Evolutionary conservation across 2,329 filamentous ascomycete species (phyloP).

Genomic region (Scedosporium boydii): DNA sequence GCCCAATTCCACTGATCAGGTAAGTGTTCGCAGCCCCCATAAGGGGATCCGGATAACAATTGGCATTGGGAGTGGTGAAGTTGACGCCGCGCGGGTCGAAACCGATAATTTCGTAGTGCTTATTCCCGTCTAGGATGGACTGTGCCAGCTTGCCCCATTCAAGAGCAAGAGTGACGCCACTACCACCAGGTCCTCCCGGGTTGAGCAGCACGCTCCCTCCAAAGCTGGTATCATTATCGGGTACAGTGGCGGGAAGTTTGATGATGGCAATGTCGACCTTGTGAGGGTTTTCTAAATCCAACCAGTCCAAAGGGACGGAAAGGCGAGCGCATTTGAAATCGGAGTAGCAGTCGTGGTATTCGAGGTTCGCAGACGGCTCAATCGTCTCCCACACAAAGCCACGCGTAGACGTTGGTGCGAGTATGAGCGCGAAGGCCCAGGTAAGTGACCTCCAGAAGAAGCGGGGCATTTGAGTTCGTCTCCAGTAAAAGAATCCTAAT

Average conservation of each 20-base stretch:
- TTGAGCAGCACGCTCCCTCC: conserved; percentile 33
- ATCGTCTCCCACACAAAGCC: conserved; percentile 2
- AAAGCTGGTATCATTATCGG: conserved; percentile 24
- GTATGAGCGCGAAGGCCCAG: background rate
- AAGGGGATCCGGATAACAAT: conserved; percentile 26
- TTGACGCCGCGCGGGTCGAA: conserved; percentile 35
- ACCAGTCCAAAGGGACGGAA: conserved; percentile 33
- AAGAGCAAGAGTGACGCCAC: conserved; percentile 23
- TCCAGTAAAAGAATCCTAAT: too few relatives aligned
- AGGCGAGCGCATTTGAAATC: conserved; percentile 30
- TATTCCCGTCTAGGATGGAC: conserved; percentile 16
- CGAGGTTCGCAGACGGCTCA: background rate
- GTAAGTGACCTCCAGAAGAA: too few relatives aligned
- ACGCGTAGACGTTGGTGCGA: background rate
- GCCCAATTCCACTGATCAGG: conserved; percentile 20
- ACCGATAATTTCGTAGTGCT: conserved; percentile 30
- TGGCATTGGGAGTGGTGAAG: conserved; percentile 23
- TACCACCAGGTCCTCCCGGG: conserved; percentile 34
- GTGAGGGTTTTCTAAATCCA: conserved; percentile 16
- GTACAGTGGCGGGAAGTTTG: conserved; percentile 28
- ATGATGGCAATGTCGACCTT: conserved; percentile 30
- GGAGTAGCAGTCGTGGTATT: conserved; percentile 29
- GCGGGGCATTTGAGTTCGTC: too few relatives aligned
- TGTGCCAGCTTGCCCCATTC: conserved; percentile 19
- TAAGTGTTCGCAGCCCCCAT: conserved; percentile 19